phyloP scores from a whole-genome alignment of 768 basidiomycete species.

The Amanita inopinata region DNA sequence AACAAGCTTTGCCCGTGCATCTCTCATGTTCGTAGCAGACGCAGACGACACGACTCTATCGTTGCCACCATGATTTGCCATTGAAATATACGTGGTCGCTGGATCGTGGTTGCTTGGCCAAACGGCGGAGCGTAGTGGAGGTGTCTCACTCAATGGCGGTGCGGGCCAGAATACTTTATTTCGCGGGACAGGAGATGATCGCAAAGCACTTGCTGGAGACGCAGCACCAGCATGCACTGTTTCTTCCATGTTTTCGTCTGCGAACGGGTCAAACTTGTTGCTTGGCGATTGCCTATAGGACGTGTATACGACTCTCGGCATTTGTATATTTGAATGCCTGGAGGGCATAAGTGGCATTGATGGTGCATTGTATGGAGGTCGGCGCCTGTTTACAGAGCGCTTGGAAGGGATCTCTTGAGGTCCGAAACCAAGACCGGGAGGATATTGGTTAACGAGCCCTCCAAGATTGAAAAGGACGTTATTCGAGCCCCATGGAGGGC shows the following conservation, averaged over 20 bases:
- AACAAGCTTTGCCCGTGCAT: conserved; percentile 39
- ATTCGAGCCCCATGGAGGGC: conserved; percentile 18
- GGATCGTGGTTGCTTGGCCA: too few relatives aligned
- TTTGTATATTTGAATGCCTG: conserved; percentile 1
- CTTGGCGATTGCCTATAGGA: conserved; percentile 9
- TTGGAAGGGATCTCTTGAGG: conserved; percentile 15
- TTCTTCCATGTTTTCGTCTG: conserved; percentile 17
- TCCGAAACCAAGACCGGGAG: conserved; percentile 12
- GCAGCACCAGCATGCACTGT: conserved; percentile 1
- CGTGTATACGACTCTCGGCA: neutral
- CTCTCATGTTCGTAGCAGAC: conserved; percentile 13
- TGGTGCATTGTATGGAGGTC: conserved; percentile 18
- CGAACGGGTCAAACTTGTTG: conserved; percentile 28
- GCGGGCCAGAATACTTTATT: too few relatives aligned
- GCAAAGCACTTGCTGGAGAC: neutral
- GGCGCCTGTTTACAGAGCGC: conserved; percentile 17
- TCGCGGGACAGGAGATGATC: neutral
- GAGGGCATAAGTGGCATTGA: conserved; percentile 10
- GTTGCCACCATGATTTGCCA: too few relatives aligned
- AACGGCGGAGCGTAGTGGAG: too few relatives aligned
- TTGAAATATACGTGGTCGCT: too few relatives aligned
- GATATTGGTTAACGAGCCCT: conserved; percentile 17
- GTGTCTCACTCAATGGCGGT: too few relatives aligned
- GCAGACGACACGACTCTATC: neutral
- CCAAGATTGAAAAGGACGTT: conserved; percentile 14